Conservation (phyloP, 2,329 filamentous ascomycete species). For the Aspergillus sergii region DNA sequence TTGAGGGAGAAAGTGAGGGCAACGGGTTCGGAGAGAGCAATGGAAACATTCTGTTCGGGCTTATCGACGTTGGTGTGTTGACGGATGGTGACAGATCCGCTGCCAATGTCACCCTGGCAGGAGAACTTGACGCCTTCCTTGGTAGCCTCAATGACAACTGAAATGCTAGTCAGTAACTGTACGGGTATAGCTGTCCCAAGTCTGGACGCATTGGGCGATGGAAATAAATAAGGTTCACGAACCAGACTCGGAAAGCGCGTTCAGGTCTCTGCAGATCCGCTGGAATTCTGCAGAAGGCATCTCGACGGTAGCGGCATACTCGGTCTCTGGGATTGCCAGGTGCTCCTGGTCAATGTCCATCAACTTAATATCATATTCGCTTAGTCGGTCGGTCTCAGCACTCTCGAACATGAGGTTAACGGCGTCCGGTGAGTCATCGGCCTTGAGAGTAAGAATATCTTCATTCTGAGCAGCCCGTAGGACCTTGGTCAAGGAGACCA, state of each 20-base stretch:
- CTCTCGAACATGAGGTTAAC: slow-evolving; percentile 97
- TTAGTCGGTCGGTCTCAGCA: slow-evolving; percentile 81
- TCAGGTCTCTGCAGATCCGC: slow-evolving; percentile 90
- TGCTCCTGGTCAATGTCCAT: slow-evolving; percentile 99
- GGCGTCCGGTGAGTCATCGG: slow-evolving; percentile 92
- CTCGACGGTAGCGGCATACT: slow-evolving; percentile 86
- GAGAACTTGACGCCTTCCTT: slow-evolving; percentile 98
- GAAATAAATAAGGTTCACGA: slow-evolving; percentile 38
- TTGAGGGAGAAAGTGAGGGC: slow-evolving; percentile 96
- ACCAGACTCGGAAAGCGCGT: slow-evolving; percentile 94
- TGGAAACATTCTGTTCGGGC: slow-evolving; percentile 80
- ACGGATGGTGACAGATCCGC: slow-evolving; percentile 88
- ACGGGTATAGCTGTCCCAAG: background rate
- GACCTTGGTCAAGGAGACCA: slow-evolving; percentile 95
- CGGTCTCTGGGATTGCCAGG: slow-evolving; percentile 97
- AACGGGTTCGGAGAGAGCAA: slow-evolving; percentile 89
- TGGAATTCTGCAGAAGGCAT: slow-evolving; percentile 92
- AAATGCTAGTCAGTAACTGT: background rate
- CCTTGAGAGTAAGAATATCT: slow-evolving; percentile 94
- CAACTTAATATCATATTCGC: slow-evolving; percentile 99
- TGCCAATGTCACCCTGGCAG: slow-evolving; percentile 92
- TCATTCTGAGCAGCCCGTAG: slow-evolving; percentile 91
- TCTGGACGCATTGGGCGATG: background rate
- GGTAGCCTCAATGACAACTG: slow-evolving; percentile 91
- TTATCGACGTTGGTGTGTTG: slow-evolving; percentile 89